Base-by-base conservation (phyloP, 441 rosid genomes). In the Erodium trifolium region DNA sequence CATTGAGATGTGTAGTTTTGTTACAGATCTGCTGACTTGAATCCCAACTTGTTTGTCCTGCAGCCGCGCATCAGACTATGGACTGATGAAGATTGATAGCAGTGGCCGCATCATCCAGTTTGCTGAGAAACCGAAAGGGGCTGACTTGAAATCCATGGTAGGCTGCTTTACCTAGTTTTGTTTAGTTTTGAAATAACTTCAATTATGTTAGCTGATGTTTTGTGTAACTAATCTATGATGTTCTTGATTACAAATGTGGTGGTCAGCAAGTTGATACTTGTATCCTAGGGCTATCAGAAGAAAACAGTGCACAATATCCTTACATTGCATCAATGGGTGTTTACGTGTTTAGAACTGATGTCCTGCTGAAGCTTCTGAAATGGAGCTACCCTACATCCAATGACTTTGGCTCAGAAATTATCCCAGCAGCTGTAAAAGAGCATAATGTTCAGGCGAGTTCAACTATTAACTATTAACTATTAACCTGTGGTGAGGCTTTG, bases 281-380 rank as follows among this genome's bases (percentile, higher is more conserved):
- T 63, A 75, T 67, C 70, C 69, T 94, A 12, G 97, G 99, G 55
- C 75, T 91, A 66, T 79, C 94, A 69, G 82, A 77, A 2, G 83
- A 85, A 75, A 90, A 88, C 23, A 93, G 97, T 10, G 62, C 67
- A 68, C 71, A 75, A 72, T 79, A 83, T 55, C 96, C 99, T 9
- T 90, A 87, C 72, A 82, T 91, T 68, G 99, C 99, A 71, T 91
- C 97, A 10, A 94, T 94, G 99, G 99, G 97, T 77, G 91, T 94
- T 34, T 94, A 94, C 23, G 80, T 88, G 63, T 91, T 94, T 77
- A 88, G 84, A 82, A 94, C 92, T 0, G 91, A 86, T 70, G 70
- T 82, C 31, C 71, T 94, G 70, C 66, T 91, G 60, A 87, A 90
- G 62, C 90, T 91, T 78, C 70, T 92, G 72, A 88, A 87, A 73